These are phyloP conservation scores for Elsinoe batatas DNA, from an alignment of 2,329 filamentous ascomycete genomes.

Conservation along the genomic window DNA sequence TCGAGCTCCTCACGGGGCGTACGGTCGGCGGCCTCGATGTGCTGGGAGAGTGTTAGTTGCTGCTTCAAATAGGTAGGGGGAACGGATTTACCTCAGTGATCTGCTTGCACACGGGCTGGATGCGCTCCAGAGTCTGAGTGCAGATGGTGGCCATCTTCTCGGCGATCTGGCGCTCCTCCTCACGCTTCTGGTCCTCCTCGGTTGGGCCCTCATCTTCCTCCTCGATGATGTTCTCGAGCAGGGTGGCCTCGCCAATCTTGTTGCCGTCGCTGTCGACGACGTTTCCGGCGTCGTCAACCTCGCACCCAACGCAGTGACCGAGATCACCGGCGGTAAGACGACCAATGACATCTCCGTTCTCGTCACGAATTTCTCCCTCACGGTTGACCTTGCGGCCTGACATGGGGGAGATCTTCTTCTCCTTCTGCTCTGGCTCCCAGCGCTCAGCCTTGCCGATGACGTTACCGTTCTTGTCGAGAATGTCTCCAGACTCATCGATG, in stretches of 20 bases:
- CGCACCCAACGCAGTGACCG: conserved; percentile 42
- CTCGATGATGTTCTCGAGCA: conserved; percentile 49
- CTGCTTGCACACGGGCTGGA: conserved; percentile 76
- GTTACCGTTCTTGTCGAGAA: conserved; percentile 45
- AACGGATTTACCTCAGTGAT: conserved; percentile 59
- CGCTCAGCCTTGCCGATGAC: conserved; percentile 43
- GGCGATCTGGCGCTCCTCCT: conserved; percentile 66
- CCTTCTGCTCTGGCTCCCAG: conserved; percentile 45
- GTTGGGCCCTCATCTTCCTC: conserved; percentile 49
- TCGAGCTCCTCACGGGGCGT: conserved; percentile 80
- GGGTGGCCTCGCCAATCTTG: conserved; percentile 53
- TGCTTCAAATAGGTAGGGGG: neutral
- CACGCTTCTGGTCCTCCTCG: conserved; percentile 45
- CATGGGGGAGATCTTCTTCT: conserved; percentile 51
- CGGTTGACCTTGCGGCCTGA: conserved; percentile 45
- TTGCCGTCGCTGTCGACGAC: conserved; percentile 48
- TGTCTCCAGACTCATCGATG: conserved; percentile 43
- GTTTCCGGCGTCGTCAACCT: conserved; percentile 44
- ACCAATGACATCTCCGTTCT: conserved; percentile 42
- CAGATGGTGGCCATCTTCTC: conserved; percentile 64
- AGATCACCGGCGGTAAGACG: conserved; percentile 42
- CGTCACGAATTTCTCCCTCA: conserved; percentile 43
- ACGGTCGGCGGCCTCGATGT: conserved; percentile 70
- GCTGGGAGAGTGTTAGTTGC: conserved; percentile 37
- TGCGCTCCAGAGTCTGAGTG: conserved; percentile 68